phyloP scores from a whole-genome alignment of 1,284 basidiomycete genomes.

The Cutaneotrichosporon arboriforme region DNA sequence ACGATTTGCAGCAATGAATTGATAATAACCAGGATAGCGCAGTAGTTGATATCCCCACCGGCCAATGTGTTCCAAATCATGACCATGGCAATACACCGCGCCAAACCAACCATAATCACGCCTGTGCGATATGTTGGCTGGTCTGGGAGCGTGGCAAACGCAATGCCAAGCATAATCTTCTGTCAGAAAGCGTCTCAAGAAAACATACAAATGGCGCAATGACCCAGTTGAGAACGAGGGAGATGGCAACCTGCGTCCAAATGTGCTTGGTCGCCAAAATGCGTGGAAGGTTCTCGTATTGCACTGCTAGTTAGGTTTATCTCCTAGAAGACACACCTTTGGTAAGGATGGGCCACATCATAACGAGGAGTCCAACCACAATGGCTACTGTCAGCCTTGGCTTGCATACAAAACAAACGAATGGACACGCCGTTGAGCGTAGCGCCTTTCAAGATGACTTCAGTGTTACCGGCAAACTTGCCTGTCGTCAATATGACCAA shows the following conservation, averaged over 20 bases:
- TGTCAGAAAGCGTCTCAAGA: background rate
- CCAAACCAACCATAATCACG: slow-evolving; percentile 60
- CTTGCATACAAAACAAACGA: slow-evolving; percentile 25
- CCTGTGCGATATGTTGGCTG: slow-evolving; percentile 53
- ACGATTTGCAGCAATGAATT: slow-evolving; percentile 66
- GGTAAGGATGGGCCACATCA: slow-evolving; percentile 79
- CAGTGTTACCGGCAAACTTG: slow-evolving; percentile 25
- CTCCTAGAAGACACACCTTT: slow-evolving; percentile 30
- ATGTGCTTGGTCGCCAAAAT: slow-evolving; percentile 57
- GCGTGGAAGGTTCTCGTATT: slow-evolving; percentile 64
- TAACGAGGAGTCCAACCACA: slow-evolving; percentile 68
- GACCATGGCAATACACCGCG: slow-evolving; percentile 64
- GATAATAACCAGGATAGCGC: slow-evolving; percentile 61
- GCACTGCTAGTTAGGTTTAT: slow-evolving; percentile 55
- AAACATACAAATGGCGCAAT: slow-evolving; percentile 58
- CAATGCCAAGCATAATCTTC: slow-evolving; percentile 68
- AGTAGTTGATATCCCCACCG: slow-evolving; percentile 66
- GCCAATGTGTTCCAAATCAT: slow-evolving; percentile 81
- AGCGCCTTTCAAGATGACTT: slow-evolving; percentile 25
- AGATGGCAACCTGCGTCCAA: slow-evolving; percentile 68
- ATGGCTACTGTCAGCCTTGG: slow-evolving; percentile 54
- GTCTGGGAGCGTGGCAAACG: slow-evolving; percentile 80
- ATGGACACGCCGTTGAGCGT: slow-evolving; percentile 44
- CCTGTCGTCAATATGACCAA: slow-evolving; percentile 50
- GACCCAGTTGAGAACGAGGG: slow-evolving; percentile 75